A percentile compares a stretch with the other conserved stretches of the same genome.
These are phyloP conservation scores for Rhodamnia rubescens DNA, from an alignment of 345 rosid species.

Conservation along the genomic window DNA sequence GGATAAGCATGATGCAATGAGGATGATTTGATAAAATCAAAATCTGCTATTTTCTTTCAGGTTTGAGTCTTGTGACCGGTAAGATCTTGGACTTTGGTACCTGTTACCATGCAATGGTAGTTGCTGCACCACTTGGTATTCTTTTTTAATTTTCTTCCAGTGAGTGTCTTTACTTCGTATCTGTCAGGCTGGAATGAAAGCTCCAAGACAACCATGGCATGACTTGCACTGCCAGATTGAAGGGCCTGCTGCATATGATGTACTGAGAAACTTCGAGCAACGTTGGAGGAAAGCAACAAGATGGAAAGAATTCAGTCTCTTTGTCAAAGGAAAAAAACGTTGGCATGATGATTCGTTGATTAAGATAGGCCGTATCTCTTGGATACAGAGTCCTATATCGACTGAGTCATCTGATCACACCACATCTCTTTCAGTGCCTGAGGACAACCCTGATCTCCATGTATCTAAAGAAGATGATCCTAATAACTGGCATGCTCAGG, in stretches of 20 bases:
- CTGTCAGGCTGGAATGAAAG: conserved; percentile 47
- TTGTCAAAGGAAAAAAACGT: conserved; percentile 43
- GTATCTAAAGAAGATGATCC: conserved; percentile 47
- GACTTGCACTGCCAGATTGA: conserved; percentile 87
- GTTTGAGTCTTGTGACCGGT: neutral
- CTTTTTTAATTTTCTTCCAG: neutral
- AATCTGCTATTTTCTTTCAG: neutral
- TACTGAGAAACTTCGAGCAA: conserved; percentile 94
- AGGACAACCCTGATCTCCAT: conserved; percentile 37
- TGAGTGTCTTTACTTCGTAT: neutral
- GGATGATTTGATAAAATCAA: neutral
- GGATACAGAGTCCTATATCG: conserved; percentile 70
- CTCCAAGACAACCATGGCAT: conserved; percentile 98
- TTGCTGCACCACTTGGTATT: neutral
- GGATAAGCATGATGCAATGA: neutral
- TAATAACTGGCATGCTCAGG: conserved; percentile 91
- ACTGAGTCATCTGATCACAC: conserved; percentile 16
- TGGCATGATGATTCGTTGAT: conserved; percentile 81
- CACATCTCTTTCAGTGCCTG: conserved; percentile 54
- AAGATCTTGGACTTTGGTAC: neutral
- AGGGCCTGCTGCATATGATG: conserved; percentile 94
- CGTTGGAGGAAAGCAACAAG: conserved; percentile 83
- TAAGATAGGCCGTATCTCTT: conserved; percentile 79
- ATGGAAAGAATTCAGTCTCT: conserved; percentile 61
- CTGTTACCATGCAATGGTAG: neutral